phyloP scores from a whole-genome alignment of 108 stramenopile species.

The Skeletonema potamos region DNA sequence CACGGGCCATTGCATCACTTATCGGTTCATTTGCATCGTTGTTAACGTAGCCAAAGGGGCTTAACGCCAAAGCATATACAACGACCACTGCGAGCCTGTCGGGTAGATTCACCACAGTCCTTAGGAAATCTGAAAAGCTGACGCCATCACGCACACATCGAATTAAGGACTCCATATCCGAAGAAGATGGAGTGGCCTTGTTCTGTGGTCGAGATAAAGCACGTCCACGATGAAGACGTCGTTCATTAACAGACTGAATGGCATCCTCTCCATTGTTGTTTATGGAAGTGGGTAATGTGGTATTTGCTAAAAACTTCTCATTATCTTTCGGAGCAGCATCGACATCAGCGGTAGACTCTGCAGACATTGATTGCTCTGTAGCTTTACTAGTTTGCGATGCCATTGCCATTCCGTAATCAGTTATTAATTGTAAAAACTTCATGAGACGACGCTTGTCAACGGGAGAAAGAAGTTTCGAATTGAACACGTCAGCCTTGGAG shows the following conservation, averaged over 20 bases:
- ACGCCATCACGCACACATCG: conserved; percentile 53
- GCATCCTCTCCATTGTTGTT: conserved; percentile 37
- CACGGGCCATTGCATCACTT: not conserved
- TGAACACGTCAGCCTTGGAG: conserved; percentile 87
- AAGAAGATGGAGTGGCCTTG: conserved; percentile 64
- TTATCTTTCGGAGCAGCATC: not conserved
- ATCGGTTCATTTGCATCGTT: not conserved
- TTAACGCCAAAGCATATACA: conserved; percentile 70
- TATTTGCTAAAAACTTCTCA: not conserved
- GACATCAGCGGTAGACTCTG: not conserved
- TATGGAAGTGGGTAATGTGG: not conserved
- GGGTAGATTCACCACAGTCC: conserved; percentile 56
- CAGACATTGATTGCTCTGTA: conserved; percentile 2
- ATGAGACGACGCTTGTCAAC: conserved; percentile 91
- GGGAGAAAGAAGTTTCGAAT: conserved; percentile 70
- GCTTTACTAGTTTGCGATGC: not conserved
- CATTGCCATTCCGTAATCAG: conserved; percentile 73
- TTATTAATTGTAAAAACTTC: conserved; percentile 86
- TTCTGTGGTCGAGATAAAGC: conserved; percentile 91
- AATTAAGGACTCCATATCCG: conserved; percentile 56
- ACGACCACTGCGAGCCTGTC: conserved; percentile 52
- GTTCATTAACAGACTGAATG: conserved; percentile 81
- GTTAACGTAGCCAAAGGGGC: conserved; percentile 21
- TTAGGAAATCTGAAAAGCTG: conserved; percentile 62
- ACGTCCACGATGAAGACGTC: conserved; percentile 81